Evolutionary conservation across 192 early-diverging fungal genomes (phyloP), one percentile per base, ranked within the genome.

Genomic region (Entomortierella parvispora): DNA sequence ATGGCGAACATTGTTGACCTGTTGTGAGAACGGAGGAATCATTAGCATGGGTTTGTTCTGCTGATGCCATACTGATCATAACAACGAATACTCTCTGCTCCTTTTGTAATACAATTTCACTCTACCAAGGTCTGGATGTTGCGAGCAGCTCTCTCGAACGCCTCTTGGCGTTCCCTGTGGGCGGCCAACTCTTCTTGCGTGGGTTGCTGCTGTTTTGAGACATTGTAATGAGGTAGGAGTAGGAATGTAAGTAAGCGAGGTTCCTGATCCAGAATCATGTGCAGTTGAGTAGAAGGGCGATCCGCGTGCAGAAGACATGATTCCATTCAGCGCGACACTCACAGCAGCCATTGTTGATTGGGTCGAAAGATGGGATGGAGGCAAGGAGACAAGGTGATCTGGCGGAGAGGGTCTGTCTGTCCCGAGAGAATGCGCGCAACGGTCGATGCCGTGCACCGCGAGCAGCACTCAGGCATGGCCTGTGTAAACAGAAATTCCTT

Each of bases 1-100:
- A 68, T 77, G 66, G 26, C 74, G 74, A 22, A 77, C 17, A 20
- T 54, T 68, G 17, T 77, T 65, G 56, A 77, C 66, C 74, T 77
- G 54, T 25, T 28, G 8, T 12, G 43, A 18, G 53, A 26, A 26
- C 14, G 15, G 26, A 25, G 12, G 4, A 12, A 59, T 43, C 25
- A 45, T 11, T 7, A 18, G 8, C 2, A 22, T n/a, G n/a, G n/a
- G n/a, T n/a, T n/a, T n/a, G n/a, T n/a, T n/a, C n/a, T n/a, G n/a
- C n/a, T n/a, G n/a, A n/a, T n/a, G n/a, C n/a, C n/a, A n/a, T n/a
- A n/a, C n/a, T n/a, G n/a, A n/a, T n/a, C n/a, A n/a, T n/a, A n/a
- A n/a, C n/a, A n/a, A n/a, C 2, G 17, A n/a, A 8, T 20, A 2
- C n/a, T 49, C n/a, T 49, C 48, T 25, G 17, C n/a, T 49, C 48